Conservation (phyloP, 2,329 filamentous ascomycete species). For the Claviceps africana region DNA sequence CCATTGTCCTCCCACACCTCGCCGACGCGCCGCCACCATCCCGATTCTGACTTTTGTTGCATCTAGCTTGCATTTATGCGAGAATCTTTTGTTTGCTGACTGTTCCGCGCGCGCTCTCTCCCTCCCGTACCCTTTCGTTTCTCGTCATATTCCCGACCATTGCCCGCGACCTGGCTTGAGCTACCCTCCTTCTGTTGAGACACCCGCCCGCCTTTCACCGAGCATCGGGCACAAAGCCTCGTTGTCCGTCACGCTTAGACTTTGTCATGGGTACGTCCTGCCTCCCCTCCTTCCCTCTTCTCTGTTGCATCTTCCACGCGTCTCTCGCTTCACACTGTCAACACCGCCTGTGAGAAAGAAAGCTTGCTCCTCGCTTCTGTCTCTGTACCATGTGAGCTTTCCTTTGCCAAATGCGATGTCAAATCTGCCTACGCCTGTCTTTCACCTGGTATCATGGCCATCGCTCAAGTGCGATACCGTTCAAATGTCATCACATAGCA, state of each 20-base stretch:
- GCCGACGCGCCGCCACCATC: slow-evolving; percentile 9
- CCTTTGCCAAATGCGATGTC: neutral
- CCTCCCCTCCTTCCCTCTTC: slow-evolving; percentile 3
- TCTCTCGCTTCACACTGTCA: neutral
- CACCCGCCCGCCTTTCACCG: slow-evolving; percentile 11
- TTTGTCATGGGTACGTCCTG: slow-evolving; percentile 11
- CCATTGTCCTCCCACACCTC: slow-evolving; percentile 10
- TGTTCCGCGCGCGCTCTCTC: slow-evolving; percentile 14
- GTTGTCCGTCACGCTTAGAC: slow-evolving; percentile 10
- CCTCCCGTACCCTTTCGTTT: slow-evolving; percentile 8
- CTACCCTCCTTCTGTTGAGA: slow-evolving; percentile 15
- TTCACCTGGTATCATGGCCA: neutral
- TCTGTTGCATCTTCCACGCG: slow-evolving; percentile 4
- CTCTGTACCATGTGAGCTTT: neutral
- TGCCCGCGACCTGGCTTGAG: slow-evolving; percentile 11
- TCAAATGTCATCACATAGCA: neutral
- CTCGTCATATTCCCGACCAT: slow-evolving; percentile 11
- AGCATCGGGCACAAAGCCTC: slow-evolving; percentile 10
- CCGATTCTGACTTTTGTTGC: slow-evolving; percentile 16
- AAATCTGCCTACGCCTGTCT: neutral
- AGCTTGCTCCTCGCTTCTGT: neutral
- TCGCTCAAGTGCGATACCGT: neutral
- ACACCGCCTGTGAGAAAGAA: neutral
- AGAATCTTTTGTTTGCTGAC: slow-evolving; percentile 18
- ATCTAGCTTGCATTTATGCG: slow-evolving; percentile 19